These are phyloP conservation scores for Zelopaecilomyces penicillatus DNA, from an alignment of 2,329 filamentous ascomycete species.

Conservation along the genomic window DNA sequence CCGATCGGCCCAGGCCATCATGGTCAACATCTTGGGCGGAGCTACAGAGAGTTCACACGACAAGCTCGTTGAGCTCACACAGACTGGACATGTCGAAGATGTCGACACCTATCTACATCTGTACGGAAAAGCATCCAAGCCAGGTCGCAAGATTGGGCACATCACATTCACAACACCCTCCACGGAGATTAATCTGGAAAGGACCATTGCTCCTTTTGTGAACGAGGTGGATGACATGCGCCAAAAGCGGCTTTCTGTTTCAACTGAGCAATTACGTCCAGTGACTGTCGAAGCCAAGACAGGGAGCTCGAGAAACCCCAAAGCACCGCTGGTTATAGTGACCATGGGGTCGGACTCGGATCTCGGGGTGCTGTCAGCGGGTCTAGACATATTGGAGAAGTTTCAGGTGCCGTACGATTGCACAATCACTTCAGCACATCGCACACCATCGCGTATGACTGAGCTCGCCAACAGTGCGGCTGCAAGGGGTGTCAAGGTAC, in stretches of 20 bases:
- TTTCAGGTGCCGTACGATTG: conserved; percentile 65
- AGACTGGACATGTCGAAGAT: conserved; percentile 33
- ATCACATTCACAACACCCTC: conserved; percentile 69
- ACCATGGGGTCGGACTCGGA: conserved; percentile 83
- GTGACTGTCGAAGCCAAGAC: conserved; percentile 11
- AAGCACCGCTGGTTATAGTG: conserved; percentile 57
- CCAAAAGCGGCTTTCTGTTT: conserved; percentile 40
- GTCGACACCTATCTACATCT: conserved; percentile 62
- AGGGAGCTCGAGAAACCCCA: conserved; percentile 12
- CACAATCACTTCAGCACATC: conserved; percentile 72
- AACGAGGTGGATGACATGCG: conserved; percentile 52
- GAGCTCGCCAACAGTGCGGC: conserved; percentile 56
- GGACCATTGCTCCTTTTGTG: conserved; percentile 59
- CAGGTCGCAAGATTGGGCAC: conserved; percentile 90
- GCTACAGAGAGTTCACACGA: conserved; percentile 55
- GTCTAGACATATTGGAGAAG: conserved; percentile 56
- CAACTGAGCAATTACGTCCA: conserved; percentile 29
- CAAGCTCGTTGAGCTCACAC: conserved; percentile 37
- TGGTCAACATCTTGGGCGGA: conserved; percentile 75
- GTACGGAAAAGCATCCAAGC: conserved; percentile 84
- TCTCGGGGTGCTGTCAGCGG: conserved; percentile 57
- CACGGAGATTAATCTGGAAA: conserved; percentile 54
- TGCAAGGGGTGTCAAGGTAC: conserved; percentile 58
- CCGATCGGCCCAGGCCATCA: conserved; percentile 56
- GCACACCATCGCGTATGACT: conserved; percentile 63